phyloP scores from a whole-genome alignment of 164 flowering plant species.

The Umbellularia californica region DNA sequence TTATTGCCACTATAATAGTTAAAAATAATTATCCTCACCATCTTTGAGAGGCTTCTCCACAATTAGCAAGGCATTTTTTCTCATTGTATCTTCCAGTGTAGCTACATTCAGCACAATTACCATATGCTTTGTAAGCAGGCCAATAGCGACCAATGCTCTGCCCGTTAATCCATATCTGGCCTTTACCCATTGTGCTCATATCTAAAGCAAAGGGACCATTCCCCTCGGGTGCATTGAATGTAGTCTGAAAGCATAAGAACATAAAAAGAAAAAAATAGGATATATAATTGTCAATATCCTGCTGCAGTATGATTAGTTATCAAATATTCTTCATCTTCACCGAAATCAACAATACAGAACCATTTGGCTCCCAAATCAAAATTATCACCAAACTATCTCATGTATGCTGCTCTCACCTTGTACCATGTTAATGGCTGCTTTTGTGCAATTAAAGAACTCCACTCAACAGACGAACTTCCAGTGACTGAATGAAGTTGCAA shows the following conservation, averaged over 20 bases:
- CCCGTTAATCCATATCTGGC: constrained; percentile 84
- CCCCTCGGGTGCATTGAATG: constrained; percentile 63
- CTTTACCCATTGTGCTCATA: constrained; percentile 82
- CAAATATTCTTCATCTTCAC: not conserved
- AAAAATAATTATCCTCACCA: constrained; percentile 32
- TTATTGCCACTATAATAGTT: not conserved
- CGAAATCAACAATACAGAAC: too few species aligned
- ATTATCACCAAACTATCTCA: constrained; percentile 28
- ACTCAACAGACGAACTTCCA: constrained; percentile 77
- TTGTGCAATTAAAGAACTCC: constrained; percentile 48
- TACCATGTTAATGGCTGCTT: constrained; percentile 86
- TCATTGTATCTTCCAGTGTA: constrained; percentile 57
- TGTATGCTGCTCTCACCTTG: constrained; percentile 46
- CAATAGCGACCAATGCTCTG: constrained; percentile 75
- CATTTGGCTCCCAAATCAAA: not conserved
- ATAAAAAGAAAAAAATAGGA: not conserved
- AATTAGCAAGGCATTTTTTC: constrained; percentile 52
- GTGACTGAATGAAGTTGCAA: constrained; percentile 54
- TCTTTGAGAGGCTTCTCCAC: constrained; percentile 70
- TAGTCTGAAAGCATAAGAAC: constrained; percentile 35
- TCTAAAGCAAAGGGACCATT: constrained; percentile 72
- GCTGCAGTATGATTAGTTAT: not conserved
- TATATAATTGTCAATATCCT: not conserved
- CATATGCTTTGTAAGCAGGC: constrained; percentile 68
- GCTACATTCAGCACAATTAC: constrained; percentile 53